Evolutionary conservation across 2,329 filamentous ascomycete genomes (phyloP), one percentile per base, ranked within the genome.

Genomic region (Neocucurbitaria cava): DNA sequence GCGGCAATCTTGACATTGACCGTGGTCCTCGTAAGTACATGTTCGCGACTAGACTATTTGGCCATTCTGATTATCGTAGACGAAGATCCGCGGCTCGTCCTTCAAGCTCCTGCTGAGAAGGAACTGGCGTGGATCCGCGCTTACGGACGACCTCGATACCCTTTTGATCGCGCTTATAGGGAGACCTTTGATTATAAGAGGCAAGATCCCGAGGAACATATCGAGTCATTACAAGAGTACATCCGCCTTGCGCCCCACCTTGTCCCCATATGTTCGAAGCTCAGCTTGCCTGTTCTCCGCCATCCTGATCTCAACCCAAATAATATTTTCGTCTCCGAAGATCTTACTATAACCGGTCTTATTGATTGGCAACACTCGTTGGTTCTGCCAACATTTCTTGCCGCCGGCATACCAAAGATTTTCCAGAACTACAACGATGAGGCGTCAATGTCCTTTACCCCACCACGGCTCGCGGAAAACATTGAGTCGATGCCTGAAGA

Each of bases 311-410:
- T 75, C n/a, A 58, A 66, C 36, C 70, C 71, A 1, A 66, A 64
- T 53, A 76, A 73, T 52, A 68, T 77, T 24, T 73, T 74, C 43
- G 54, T 73, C 10, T 70, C 63, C 31, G 58, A 70, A 5, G 52
- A 70, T 26, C 62, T 67, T 43, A 68, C 72, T 7, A 73, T 79
- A 20, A 64, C 62, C 24, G 55, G 73, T 26, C 54, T 80, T 1
- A 77, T 80, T 31, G 77, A 81, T 54, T 80, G 76, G 77, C 76
- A 80, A 59, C 68, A 79, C 57, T 64, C 63, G 35, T 40, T 66
- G 2, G 60, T 71, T 23, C 69, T 78, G n/a, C 77, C 76, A 3
- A 70, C 72, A 9, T 73, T 76, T 44, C 64, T 78, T 5, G 63
- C 68, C 11, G 66, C 72, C 31, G 73, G 74, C 2, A 76, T 81